A percentile compares a stretch with the other conserved stretches of the same genome.
Conservation (phyloP, 345 rosid species). For the Populus simonii region DNA sequence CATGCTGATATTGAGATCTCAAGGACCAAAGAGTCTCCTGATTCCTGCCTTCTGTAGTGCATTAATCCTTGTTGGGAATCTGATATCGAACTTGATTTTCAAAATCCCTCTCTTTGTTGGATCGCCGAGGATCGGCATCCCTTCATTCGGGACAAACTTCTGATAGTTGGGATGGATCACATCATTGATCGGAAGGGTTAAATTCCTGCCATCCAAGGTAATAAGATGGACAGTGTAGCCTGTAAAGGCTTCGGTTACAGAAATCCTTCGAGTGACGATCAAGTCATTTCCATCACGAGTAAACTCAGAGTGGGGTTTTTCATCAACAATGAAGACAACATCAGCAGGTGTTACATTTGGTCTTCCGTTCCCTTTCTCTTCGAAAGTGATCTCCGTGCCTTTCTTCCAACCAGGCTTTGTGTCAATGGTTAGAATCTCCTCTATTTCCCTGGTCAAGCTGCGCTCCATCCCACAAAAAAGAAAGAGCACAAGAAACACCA, state of each 20-base stretch:
- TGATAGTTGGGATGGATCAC: constrained; percentile 7
- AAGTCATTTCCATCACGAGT: constrained; percentile 68
- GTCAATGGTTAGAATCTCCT: constrained; percentile 34
- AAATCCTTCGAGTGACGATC: constrained; percentile 45
- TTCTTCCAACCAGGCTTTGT: constrained; percentile 84
- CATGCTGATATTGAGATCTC: not conserved
- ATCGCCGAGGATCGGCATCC: constrained; percentile 9
- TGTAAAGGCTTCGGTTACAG: constrained; percentile 63
- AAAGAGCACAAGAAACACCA: too few species aligned
- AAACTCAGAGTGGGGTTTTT: constrained; percentile 58
- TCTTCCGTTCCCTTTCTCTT: constrained; percentile 71
- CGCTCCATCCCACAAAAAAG: too few species aligned
- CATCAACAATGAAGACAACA: constrained; percentile 71
- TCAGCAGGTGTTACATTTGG: constrained; percentile 61
- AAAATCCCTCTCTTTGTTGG: constrained; percentile 8
- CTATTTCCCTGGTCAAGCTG: not conserved
- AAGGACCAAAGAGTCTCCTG: not conserved
- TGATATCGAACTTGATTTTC: constrained; percentile 10
- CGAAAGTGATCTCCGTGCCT: constrained; percentile 81
- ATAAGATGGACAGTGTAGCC: constrained; percentile 47
- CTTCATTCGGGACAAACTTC: constrained; percentile 4
- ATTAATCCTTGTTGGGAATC: not conserved
- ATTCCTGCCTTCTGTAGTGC: constrained; percentile 1
- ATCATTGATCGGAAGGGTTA: constrained; percentile 30
- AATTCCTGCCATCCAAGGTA: constrained; percentile 65